These are phyloP conservation scores for Ramaria rubella DNA, from an alignment of 768 basidiomycete species.

Conservation along the genomic window DNA sequence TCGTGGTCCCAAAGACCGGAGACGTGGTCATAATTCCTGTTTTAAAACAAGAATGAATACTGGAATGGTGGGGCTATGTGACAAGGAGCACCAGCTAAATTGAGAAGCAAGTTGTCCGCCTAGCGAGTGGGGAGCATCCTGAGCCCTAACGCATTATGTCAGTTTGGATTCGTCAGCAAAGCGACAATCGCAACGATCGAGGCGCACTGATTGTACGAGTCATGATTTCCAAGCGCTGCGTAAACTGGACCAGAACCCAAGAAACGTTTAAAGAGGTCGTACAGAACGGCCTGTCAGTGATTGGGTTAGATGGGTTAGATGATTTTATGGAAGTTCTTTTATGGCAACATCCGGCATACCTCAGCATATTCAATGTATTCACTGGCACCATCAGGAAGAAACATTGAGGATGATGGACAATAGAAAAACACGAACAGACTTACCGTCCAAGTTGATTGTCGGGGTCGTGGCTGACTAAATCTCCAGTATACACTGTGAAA, in stretches of 20 bases:
- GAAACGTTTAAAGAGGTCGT: slow-evolving; percentile 55
- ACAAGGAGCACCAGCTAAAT: slow-evolving; percentile 34
- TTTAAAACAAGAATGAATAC: not conserved
- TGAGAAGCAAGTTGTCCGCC: slow-evolving; percentile 49
- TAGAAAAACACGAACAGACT: slow-evolving; percentile 11
- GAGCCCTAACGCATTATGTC: not conserved
- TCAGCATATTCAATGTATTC: slow-evolving; percentile 57
- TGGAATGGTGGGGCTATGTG: not conserved
- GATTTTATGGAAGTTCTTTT: not conserved
- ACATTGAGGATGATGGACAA: not conserved
- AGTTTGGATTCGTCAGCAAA: not conserved
- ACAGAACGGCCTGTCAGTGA: slow-evolving; percentile 49
- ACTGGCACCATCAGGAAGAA: slow-evolving; percentile 27
- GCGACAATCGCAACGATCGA: not conserved
- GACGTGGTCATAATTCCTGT: slow-evolving; percentile 73
- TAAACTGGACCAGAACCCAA: slow-evolving; percentile 69
- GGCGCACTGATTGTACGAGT: slow-evolving; percentile 58
- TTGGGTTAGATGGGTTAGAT: not conserved
- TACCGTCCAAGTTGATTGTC: slow-evolving; percentile 57
- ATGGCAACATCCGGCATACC: no score
- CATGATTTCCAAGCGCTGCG: slow-evolving; percentile 71
- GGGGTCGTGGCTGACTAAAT: slow-evolving; percentile 66
- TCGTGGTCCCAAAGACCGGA: slow-evolving; percentile 65
- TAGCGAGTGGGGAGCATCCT: slow-evolving; percentile 54
- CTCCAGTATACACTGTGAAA: slow-evolving; percentile 66